Base-by-base conservation (phyloP, 768 basidiomycete species). In the Trametes gibbosa region DNA sequence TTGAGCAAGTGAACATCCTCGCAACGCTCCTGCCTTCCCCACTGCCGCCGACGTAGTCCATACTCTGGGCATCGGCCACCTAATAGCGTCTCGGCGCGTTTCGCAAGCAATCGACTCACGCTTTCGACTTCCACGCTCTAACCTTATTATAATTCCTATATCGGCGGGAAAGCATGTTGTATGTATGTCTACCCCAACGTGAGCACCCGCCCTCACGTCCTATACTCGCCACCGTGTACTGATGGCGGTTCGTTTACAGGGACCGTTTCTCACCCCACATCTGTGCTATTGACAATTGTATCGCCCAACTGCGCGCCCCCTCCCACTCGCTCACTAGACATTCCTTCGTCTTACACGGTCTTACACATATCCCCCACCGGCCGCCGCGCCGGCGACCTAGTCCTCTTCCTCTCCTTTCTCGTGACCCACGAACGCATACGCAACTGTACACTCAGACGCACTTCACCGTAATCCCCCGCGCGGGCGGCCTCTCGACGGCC, bases 101-200 rank as follows among this genome's bases (percentile, higher is more conserved):
- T 39, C 50, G 35, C 48, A 23, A 42, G 25, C 41, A 50, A 35
- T 32, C 42, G 56, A 58, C 27, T 56, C 46, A 14, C 47, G 55
- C 55, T 49, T 56, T 50, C 55, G 55, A 42, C 35, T 40, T 49
- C 40, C 24, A 23, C 47, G 39, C 23, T 27, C 29, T 63, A 65
- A 61, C 54, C 34, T 65, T 63, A 65, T 65, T 50, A 24, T 65
- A 65, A 65, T 61, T 50, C 52, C 17, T 59, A 56, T 59, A 41
- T 55, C 55, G 55, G 37, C 49, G 42, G 54, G 54, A 47, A 21
- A 53, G 59, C 55, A 54, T 46, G 59, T 50, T 56, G 50, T 40
- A 43, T 53, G 53, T 55, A 61, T 52, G 60, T 56, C 52, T 61
- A 55, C 42, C 53, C 42, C 34, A 55, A 55, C 49, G 48, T 55